These are phyloP conservation scores for Schoenoplectus triqueter DNA, from an alignment of 202 grass and related monocot species.

Conservation along the genomic window DNA sequence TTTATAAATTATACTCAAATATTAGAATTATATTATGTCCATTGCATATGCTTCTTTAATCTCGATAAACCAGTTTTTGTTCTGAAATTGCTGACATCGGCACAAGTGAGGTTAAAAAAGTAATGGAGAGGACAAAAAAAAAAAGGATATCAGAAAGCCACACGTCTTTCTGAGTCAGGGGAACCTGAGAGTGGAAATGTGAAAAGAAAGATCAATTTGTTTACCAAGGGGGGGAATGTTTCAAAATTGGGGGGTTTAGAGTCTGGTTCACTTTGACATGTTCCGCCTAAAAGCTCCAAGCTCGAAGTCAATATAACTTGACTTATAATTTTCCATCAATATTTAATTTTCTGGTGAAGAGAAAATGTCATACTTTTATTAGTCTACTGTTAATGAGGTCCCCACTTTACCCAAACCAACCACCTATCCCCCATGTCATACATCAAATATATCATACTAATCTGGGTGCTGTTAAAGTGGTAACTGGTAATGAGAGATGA, in stretches of 20 bases:
- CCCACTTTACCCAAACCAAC: not conserved
- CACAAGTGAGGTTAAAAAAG: no score
- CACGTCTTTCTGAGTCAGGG: not conserved
- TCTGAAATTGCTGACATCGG: no score
- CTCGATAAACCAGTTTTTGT: no score
- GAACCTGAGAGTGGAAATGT: not conserved
- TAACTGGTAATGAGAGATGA: not conserved
- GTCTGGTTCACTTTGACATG: not conserved
- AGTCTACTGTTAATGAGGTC: not conserved
- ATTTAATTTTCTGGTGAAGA: not conserved
- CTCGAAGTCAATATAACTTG: conserved; percentile 13
- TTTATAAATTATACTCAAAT: no score
- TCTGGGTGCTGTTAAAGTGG: not conserved
- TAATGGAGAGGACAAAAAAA: no score
- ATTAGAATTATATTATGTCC: no score
- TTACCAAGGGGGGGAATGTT: conserved; percentile 5
- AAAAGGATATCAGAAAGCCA: not conserved
- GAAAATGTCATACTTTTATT: not conserved
- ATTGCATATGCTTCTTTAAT: no score
- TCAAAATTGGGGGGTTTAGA: conserved; percentile 22
- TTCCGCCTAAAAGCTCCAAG: not conserved
- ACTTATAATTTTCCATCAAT: conserved; percentile 24
- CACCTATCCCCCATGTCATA: not conserved
- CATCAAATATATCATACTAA: not conserved
- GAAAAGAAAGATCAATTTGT: not conserved